Percentiles rank a stretch among this genome's conserved stretches.
Conservation (phyloP, 2,329 filamentous ascomycete genomes). For the Phaeoacremonium minimum region DNA sequence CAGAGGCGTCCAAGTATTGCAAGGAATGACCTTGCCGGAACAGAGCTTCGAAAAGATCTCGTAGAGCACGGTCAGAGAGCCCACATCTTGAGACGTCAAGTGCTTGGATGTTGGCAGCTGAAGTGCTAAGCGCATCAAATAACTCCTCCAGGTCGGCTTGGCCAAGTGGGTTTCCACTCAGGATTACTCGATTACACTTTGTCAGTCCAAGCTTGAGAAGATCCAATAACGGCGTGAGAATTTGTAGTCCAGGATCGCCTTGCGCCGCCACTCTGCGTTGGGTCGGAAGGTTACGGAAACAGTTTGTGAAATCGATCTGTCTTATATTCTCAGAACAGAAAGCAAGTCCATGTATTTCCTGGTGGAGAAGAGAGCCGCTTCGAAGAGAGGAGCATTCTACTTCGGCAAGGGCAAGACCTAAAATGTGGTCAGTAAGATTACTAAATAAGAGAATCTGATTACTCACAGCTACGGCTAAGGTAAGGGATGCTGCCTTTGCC, state of each 20-base stretch:
- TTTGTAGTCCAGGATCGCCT: conserved; percentile 16
- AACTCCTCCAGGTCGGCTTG: conserved; percentile 43
- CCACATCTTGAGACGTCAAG: conserved; percentile 48
- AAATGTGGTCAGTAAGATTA: conserved; percentile 1
- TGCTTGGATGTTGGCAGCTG: conserved; percentile 34
- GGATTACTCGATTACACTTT: conserved; percentile 45
- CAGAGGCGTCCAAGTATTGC: conserved; percentile 45
- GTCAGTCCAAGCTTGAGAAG: conserved; percentile 36
- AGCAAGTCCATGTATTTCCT: conserved; percentile 51
- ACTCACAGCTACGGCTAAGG: conserved; percentile 46
- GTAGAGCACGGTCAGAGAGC: conserved; percentile 45
- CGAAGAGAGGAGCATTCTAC: conserved; percentile 43
- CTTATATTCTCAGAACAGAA: conserved; percentile 52
- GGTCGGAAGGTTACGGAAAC: conserved; percentile 18
- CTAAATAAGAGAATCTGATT: neutral
- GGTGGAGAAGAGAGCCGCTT: conserved; percentile 46
- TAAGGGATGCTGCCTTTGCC: conserved; percentile 43
- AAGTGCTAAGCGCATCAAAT: conserved; percentile 21
- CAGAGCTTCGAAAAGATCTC: conserved; percentile 42
- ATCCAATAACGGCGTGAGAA: conserved; percentile 35
- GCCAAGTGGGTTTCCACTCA: conserved; percentile 46
- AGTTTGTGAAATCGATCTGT: conserved; percentile 48
- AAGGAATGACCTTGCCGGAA: conserved; percentile 38
- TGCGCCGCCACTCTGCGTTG: conserved; percentile 5
- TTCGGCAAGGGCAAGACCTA: conserved; percentile 41